Evolutionary conservation across 148 eudicot species (phyloP).

Genomic region (Diospyros kaki): DNA sequence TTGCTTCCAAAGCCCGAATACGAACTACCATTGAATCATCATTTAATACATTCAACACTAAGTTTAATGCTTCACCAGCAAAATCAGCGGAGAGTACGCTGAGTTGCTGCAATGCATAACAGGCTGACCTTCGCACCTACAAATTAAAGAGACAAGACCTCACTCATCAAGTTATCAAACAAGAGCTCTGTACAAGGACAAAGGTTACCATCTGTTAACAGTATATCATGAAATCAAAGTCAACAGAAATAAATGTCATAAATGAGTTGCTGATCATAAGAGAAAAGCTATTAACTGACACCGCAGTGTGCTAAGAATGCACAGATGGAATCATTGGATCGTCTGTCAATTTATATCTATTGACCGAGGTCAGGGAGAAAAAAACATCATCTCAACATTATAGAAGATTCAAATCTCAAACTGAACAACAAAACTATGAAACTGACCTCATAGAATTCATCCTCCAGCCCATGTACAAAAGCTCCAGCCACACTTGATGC

Average conservation of each 20-base stretch:
- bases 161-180: not conserved
- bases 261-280: not conserved
- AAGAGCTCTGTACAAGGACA: not conserved
- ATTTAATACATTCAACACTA: conserved; percentile 66
- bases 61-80: conserved; percentile 55
- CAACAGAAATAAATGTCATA: not conserved
- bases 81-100: conserved; percentile 48
- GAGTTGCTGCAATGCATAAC: conserved; percentile 55
- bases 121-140: conserved; percentile 86
- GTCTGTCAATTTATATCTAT: not conserved
- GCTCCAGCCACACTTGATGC: conserved; percentile 63
- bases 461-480: conserved; percentile 91
- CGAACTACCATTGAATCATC: conserved; percentile 76
- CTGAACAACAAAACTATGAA: conserved; percentile 5
- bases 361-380: not conserved
- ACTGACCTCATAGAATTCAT: conserved; percentile 75
- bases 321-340: not conserved
- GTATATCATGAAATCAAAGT: not conserved
- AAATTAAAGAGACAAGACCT: conserved; percentile 22
- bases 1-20: conserved; percentile 59
- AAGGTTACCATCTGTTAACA: not conserved
- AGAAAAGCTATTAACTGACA: not conserved
- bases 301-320: not conserved
- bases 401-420: not conserved
- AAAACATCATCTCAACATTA: not conserved